Percentiles rank a stretch among this genome's conserved stretches.
Evolutionary conservation across 2,329 filamentous ascomycete genomes (phyloP).

Genomic region (Alternaria sp.): DNA sequence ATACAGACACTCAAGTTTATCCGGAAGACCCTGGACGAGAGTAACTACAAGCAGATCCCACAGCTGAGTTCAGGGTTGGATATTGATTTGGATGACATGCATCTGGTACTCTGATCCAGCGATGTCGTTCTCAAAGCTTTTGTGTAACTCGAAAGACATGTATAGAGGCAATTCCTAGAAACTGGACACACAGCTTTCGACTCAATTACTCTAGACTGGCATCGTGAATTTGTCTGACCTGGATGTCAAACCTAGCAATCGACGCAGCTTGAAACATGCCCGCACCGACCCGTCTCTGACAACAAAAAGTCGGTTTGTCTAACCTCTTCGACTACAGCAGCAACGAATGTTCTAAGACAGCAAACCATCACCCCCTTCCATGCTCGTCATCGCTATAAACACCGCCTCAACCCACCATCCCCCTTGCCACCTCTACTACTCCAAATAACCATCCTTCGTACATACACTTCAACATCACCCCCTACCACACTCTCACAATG

Average conservation of each 20-base stretch:
- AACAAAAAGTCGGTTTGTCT: not conserved
- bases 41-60: conserved; percentile 53
- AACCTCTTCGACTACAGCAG: not conserved
- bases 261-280: not conserved
- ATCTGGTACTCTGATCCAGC: conserved; percentile 31
- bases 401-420: not conserved
- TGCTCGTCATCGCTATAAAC: not conserved
- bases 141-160: too few relatives aligned
- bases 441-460: too few relatives aligned
- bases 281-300: not conserved
- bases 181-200: rapidly evolving
- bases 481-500: too few relatives aligned
- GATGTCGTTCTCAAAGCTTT: too few relatives aligned
- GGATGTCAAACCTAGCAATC: not conserved
- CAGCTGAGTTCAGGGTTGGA: conserved; percentile 53
- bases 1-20: conserved; percentile 49
- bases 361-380: not conserved
- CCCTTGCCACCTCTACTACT: not conserved
- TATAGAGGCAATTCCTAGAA: not conserved
- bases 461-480: too few relatives aligned
- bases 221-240: not conserved
- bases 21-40: conserved; percentile 46
- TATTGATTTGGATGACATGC: conserved; percentile 49
- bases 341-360: rapidly evolving
- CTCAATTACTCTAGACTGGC: rapidly evolving